phyloP scores from a whole-genome alignment of 2,329 filamentous ascomycete species.

The Thielaviopsis euricoi region DNA sequence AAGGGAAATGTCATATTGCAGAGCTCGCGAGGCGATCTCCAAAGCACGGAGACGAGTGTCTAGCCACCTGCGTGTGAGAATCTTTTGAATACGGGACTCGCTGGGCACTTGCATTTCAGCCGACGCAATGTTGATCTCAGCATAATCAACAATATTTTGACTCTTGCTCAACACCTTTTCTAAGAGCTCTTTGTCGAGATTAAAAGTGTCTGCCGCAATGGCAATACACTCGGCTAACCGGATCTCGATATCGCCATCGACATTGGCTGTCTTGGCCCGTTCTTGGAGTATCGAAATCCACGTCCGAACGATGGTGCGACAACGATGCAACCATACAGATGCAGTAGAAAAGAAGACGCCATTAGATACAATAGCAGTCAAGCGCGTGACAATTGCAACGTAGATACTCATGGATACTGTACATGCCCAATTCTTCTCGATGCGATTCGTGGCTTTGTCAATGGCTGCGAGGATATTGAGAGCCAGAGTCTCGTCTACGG shows the following conservation, averaged over 20 bases:
- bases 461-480: constrained; percentile 18
- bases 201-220: not conserved
- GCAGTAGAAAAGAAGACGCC: constrained; percentile 15
- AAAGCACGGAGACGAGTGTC: not conserved
- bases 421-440: constrained; percentile 36
- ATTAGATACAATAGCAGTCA: constrained; percentile 24
- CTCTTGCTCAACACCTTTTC: not conserved
- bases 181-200: not conserved
- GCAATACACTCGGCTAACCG: constrained; percentile 22
- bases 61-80: not conserved
- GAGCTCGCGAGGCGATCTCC: not conserved
- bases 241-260: constrained; percentile 18
- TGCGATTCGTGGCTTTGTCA: constrained; percentile 16
- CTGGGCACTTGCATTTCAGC: not conserved
- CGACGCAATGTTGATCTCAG: not conserved
- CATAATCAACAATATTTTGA: not conserved
- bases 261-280: constrained; percentile 14
- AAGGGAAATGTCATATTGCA: not conserved
- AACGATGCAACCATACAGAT: constrained; percentile 18
- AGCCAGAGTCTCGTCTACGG: constrained; percentile 21
- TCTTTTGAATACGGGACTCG: not conserved
- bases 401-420: constrained; percentile 24
- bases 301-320: constrained; percentile 20
- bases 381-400: constrained; percentile 23
- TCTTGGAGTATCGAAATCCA: constrained; percentile 24